Percentiles rank a stretch among this genome's conserved stretches.
Evolutionary conservation across 2,329 filamentous ascomycete genomes (phyloP).

Genomic region (Verticillium tricorpus): DNA sequence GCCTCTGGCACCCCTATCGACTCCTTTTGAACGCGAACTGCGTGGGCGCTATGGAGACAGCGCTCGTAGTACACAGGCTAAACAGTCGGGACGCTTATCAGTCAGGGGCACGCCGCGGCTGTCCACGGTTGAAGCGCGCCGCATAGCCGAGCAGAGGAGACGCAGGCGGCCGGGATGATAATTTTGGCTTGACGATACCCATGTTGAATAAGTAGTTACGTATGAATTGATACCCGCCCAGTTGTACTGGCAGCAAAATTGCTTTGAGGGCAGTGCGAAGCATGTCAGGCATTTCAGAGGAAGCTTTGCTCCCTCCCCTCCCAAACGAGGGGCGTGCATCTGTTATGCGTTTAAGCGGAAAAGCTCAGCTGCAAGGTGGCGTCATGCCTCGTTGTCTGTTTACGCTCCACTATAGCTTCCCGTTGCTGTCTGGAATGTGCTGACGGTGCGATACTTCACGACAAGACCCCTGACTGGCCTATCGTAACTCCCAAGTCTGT

Average conservation of each 20-base stretch:
- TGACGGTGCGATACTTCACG: too few relatives aligned
- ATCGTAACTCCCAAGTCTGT: too few relatives aligned
- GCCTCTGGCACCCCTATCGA: constrained; percentile 35
- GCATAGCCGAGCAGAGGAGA: constrained; percentile 3
- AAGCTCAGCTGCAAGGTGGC: constrained; percentile 1
- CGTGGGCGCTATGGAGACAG: constrained; percentile 15
- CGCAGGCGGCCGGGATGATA: background rate
- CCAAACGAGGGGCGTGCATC: background rate
- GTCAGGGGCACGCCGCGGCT: constrained; percentile 1
- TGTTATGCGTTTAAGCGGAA: background rate
- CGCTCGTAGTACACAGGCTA: background rate
- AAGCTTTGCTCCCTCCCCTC: too few relatives aligned
- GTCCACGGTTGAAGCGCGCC: background rate
- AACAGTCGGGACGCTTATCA: background rate
- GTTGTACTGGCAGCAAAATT: background rate
- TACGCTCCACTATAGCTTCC: background rate
- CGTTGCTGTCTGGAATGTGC: background rate
- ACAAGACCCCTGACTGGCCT: too few relatives aligned
- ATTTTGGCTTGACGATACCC: background rate
- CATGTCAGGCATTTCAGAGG: too few relatives aligned
- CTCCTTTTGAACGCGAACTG: constrained; percentile 34
- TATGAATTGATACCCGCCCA: background rate
- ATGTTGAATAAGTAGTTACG: background rate
- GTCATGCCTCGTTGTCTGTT: constrained; percentile 1
- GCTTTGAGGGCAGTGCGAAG: too few relatives aligned